Conservation (phyloP, 345 rosid genomes). For the Eucalyptus pauciflora region DNA sequence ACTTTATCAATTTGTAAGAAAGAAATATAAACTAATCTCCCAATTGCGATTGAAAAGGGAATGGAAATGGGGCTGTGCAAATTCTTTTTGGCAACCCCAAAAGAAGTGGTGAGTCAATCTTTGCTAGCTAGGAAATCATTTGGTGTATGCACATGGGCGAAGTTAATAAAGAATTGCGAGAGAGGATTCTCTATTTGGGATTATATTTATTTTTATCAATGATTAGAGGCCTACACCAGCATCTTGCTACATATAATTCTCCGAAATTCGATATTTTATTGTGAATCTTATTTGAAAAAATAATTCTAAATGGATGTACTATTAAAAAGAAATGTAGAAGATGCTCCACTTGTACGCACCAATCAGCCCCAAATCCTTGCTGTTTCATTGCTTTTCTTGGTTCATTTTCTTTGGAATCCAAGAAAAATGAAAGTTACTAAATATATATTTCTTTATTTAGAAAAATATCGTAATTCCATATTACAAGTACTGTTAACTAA, state of each 20-base stretch:
- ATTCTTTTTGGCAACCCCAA: not conserved
- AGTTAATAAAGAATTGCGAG: not conserved
- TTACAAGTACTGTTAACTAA: not conserved
- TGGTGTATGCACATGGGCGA: not conserved
- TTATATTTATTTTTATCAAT: slow-evolving; percentile 6
- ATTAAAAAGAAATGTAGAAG: not conserved
- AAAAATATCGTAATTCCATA: not conserved
- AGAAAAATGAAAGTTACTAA: not conserved
- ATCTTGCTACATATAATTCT: slow-evolving; percentile 8
- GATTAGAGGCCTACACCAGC: slow-evolving; percentile 14
- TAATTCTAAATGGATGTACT: not conserved
- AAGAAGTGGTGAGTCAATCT: not conserved
- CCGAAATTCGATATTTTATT: not conserved
- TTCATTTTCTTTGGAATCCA: not conserved
- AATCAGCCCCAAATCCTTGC: not conserved
- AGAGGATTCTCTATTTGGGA: not conserved
- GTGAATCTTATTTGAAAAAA: not conserved
- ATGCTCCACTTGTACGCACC: not conserved
- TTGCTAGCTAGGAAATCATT: not conserved
- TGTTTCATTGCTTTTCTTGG: not conserved
- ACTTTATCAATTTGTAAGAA: not conserved
- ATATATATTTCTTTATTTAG: not conserved
- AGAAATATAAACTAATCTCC: not conserved
- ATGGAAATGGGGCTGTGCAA: not conserved
- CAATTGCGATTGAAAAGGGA: not conserved